Evolutionary conservation across 2,329 filamentous ascomycete genomes (phyloP), one percentile per base, ranked within the genome.

Genomic region (Epichloe scottii): DNA sequence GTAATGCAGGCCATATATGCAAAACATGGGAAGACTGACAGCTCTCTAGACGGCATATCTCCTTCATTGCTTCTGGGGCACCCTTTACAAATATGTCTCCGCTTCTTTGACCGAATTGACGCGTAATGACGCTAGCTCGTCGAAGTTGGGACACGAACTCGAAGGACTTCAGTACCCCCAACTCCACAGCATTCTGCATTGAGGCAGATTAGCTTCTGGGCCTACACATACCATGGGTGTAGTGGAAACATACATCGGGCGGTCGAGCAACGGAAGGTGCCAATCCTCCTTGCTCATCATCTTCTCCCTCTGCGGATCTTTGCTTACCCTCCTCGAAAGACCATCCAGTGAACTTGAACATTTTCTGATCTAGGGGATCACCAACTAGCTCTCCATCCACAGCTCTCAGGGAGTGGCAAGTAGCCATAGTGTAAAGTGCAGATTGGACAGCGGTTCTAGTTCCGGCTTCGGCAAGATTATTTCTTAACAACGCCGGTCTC

Each of bases 281-380:
- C 38, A 96, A 76, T 7, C 84, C 82, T 4, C 78, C 74, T 60
- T 84, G 84, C 52, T 90, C 85, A 45, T 91, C 87, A 19, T 88
- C 84, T 47, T 86, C 81, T 41, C 75, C 75, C 49, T 79, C 79
- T 30, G 76, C 78, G 23, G 75, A 68, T 49, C 77, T 76, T 58
- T 90, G 83, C 44, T 82, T 82, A 2, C 89, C 89, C 71, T 98
- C 93, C 64, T 95, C 87, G 59, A 88, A 98, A 3, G 81, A 79
- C 93, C 93, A 98, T 5, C 79, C 78, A 0, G 93, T 97, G 59
- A 95, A 98, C 57, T 95, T 85, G 63, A 98, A 98, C 93, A 98
- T 98, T 65, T 97, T 97, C 52, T 96, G 75, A 65, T 98, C 93
- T 2, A 98, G 74, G 4, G 94, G 93, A 61, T 98, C 93, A 1